phyloP scores from a whole-genome alignment of 352 stramenopile genomes.

The Thraustotheca clavata region DNA sequence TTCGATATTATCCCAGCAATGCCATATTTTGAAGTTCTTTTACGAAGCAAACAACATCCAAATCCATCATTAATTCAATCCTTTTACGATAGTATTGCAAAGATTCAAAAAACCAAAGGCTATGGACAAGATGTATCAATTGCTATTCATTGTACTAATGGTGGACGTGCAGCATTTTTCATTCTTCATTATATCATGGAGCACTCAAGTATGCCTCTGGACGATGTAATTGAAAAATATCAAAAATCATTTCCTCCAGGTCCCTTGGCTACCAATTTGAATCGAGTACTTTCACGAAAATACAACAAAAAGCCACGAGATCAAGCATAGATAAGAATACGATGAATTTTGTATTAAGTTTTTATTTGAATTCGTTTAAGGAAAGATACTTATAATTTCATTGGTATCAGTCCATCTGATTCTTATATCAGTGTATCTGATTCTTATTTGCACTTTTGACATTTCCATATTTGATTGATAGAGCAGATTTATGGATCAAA shows the following conservation, averaged over 20 bases:
- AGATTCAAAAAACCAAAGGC: not conserved
- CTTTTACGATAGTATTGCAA: not conserved
- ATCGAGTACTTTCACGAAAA: conserved; percentile 5
- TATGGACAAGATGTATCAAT: not conserved
- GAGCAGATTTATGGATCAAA: no score
- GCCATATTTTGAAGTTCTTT: not conserved
- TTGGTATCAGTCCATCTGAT: no score
- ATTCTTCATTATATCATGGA: not conserved
- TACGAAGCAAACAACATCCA: not conserved
- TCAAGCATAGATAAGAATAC: not conserved
- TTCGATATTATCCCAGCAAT: not conserved
- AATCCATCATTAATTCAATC: not conserved
- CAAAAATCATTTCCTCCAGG: not conserved
- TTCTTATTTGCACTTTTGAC: no score
- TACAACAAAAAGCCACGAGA: not conserved
- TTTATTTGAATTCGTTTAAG: no score
- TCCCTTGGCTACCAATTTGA: not conserved
- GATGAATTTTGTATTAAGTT: no score
- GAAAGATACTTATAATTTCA: no score
- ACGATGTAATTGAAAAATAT: not conserved
- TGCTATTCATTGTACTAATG: not conserved
- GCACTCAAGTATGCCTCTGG: not conserved
- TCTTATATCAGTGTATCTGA: no score
- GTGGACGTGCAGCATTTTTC: not conserved
- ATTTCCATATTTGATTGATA: no score